Evolutionary conservation across 257 asterid species (phyloP).

Genomic region (Salvia miltiorrhiza): DNA sequence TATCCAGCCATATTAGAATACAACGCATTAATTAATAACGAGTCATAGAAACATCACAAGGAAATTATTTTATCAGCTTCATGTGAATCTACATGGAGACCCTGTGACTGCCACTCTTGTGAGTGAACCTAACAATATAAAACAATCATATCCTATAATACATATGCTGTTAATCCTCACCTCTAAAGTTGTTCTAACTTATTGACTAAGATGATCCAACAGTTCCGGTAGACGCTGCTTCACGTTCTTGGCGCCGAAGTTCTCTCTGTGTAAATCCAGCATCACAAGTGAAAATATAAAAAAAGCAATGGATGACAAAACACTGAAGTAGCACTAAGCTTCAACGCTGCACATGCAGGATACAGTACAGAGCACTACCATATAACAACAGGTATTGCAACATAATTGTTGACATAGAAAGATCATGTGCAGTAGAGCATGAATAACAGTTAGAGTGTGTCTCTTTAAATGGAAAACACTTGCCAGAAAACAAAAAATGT

Average conservation of each 20-base stretch:
- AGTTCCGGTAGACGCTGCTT: conserved; percentile 41
- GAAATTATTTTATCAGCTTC: not conserved
- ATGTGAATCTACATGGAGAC: not conserved
- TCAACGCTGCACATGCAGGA: conserved; percentile 21
- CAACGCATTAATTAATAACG: conserved; percentile 1
- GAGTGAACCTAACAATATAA: not conserved
- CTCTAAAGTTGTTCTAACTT: not conserved
- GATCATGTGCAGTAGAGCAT: not conserved
- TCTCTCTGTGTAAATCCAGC: conserved; percentile 56
- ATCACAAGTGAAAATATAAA: conserved; percentile 5
- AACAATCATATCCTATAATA: not conserved
- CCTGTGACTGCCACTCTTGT: not conserved
- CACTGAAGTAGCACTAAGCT: not conserved
- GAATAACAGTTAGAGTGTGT: not conserved
- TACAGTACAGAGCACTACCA: not conserved
- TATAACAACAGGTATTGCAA: not conserved
- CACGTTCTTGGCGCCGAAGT: conserved; percentile 52
- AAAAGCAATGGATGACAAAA: not conserved
- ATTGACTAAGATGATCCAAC: conserved; percentile 31
- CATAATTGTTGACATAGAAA: not conserved
- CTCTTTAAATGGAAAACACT: not conserved
- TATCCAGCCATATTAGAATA: not conserved
- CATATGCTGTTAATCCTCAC: not conserved
- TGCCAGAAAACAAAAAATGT: not conserved
- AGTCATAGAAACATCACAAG: conserved; percentile 3